Base-by-base conservation (phyloP, 1,139 yeast genomes). In the Saccharomyces hybrid region DNA sequence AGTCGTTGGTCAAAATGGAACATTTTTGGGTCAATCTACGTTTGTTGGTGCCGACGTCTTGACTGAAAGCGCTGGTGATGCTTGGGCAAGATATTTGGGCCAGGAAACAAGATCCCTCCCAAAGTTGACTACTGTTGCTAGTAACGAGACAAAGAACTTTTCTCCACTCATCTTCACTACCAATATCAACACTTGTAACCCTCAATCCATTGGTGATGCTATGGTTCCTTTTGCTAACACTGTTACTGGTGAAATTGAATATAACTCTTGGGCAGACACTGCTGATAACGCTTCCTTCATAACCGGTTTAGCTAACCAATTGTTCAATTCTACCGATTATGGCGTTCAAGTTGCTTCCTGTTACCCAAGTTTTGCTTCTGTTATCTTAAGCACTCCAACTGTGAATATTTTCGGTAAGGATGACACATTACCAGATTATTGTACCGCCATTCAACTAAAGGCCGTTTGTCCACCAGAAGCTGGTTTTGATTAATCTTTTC, bases 311-410 rank as follows among this genome's bases (percentile, higher is more conserved):
- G 56, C 56, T 5, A 51, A 51, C 46, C 59, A 56, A 29, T 32
- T 56, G 48, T 46, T 56, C 34, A 54, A 57, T 23, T 49, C 59
- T 42, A 46, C 58, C 5, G 52, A 51, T 31, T 52, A 51, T 28
- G 59, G 58, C 34, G 57, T 57, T 27, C 59, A 55, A 48, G 51
- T 54, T 34, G 59, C 59, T 11, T 46, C 48, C 31, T 57, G 59
- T 44, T 55, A 32, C 34, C 54, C 54, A 16, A 57, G 53, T 31
- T 51, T 56, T 26, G 27, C 49, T 13, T 34, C 59, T 20, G 54
- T 51, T 28, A 49, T 57, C 4, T 29, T 57, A 28, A 32, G 52
- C 14, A 46, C 59, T 5, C 59, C 59, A 32, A 55, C 59, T 9
- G 58, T 55, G 26, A 57, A 54, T 46, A 49, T 57, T 23, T 55